Evolutionary conservation across 2,329 filamentous ascomycete species (phyloP), one percentile per base, ranked within the genome.

Genomic region (Talaromyces sp.): DNA sequence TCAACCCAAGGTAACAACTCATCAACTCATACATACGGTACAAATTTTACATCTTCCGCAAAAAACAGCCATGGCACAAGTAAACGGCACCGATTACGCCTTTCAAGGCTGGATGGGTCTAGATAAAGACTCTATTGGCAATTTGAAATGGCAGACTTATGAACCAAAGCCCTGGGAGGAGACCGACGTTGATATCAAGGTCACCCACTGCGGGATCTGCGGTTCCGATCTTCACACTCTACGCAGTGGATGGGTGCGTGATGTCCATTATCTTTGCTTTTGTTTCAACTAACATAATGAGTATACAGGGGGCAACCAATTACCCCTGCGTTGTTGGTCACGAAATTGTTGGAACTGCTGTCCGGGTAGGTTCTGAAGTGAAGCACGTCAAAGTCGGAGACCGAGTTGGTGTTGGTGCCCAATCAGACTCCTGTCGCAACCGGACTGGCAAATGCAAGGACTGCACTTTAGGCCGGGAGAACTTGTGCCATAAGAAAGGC

Each of bases 161-260:
- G 78, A 85, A 72, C 85, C 85, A 42, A 89, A 89, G 78, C 73
- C 76, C n/a, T 89, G 85, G 82, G 82, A 85, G 52, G 86, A 89
- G 70, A 83, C 80, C 28, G 85, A 89, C 64, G 74, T 89, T 60
- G 86, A 88, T 68, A 87, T 89, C 66, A 81, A 85, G 69, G 75
- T 88, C 65, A 81, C 83, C 0, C 84, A 87, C 75, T 88, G 85
- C 65, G 85, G 87, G 63, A 82, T 89, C 65, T 89, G 87, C 69
- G 86, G 85, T 59, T 83, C 81, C 0, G 86, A 88, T 65, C 56
- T 88, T 39, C 85, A 87, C 72, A 81, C 75, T 4, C 74, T 87
- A 4, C 77, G 80, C 22, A 83, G 82, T 13, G 85, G 73, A 56
- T 75, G 73, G 73, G 73, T 75, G 65, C 59, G 71, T 67, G 10